phyloP scores from a whole-genome alignment of 1,284 basidiomycete genomes.

The Cryptococcus sp. region DNA sequence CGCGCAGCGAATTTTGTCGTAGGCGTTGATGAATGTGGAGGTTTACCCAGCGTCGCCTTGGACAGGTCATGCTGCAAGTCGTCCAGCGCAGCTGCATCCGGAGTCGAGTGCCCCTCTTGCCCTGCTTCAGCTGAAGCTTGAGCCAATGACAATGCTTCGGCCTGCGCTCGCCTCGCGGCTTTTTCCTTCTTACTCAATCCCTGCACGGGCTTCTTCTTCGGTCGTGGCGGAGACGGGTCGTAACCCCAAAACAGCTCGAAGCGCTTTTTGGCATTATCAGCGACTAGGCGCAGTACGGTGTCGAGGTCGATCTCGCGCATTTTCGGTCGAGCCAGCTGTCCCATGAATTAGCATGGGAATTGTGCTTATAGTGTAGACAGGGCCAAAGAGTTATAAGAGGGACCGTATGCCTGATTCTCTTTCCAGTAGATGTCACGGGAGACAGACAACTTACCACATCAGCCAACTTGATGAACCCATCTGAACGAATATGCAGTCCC shows the following conservation, averaged over 20 bases:
- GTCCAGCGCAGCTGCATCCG: conserved; percentile 30
- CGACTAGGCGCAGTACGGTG: conserved; percentile 69
- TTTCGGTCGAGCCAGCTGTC: conserved; percentile 61
- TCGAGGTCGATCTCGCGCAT: conserved; percentile 60
- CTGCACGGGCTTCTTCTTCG: conserved; percentile 30
- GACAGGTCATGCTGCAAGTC: conserved; percentile 16
- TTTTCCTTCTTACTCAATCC: conserved; percentile 20
- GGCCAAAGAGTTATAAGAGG: neutral
- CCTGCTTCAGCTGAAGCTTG: neutral
- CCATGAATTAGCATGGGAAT: neutral
- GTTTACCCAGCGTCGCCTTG: conserved; percentile 1
- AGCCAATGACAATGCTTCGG: neutral
- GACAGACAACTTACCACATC: conserved; percentile 64
- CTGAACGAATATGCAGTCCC: conserved; percentile 68
- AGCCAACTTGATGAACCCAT: conserved; percentile 74
- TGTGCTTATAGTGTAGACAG: neutral
- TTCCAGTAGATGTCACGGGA: neutral
- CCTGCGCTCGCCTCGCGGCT: conserved; percentile 7
- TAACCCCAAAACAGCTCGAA: conserved; percentile 69
- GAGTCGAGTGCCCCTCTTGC: neutral
- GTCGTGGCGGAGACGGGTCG: conserved; percentile 50
- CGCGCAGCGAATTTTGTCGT: neutral
- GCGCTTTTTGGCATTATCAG: conserved; percentile 72
- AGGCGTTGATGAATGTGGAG: neutral
- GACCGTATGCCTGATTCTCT: neutral